These are phyloP conservation scores for Leucosporidium scottii DNA, from an alignment of 768 basidiomycete species.

Conservation along the genomic window DNA sequence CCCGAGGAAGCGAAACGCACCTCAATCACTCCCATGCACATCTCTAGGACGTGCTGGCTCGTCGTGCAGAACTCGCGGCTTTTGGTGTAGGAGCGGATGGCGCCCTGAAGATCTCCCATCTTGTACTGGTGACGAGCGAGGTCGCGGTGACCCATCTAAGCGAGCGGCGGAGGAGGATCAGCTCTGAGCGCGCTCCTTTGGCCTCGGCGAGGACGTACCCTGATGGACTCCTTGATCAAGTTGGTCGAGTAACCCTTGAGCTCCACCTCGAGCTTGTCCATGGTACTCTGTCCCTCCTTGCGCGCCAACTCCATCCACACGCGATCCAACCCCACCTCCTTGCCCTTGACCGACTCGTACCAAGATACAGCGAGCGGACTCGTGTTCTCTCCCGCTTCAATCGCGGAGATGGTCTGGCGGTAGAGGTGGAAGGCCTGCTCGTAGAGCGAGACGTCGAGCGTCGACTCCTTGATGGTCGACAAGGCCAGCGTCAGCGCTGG, in stretches of 20 bases:
- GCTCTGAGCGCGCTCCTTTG: background rate
- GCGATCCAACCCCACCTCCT: constrained; percentile 54
- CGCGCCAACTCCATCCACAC: constrained; percentile 58
- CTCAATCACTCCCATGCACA: constrained; percentile 53
- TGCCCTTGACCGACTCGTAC: constrained; percentile 7
- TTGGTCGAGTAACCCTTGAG: constrained; percentile 90
- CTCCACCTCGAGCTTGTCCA: constrained; percentile 81
- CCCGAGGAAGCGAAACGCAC: constrained; percentile 34
- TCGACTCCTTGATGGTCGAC: constrained; percentile 54
- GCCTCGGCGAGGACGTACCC: constrained; percentile 51
- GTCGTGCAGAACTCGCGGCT: constrained; percentile 88
- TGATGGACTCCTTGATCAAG: constrained; percentile 97
- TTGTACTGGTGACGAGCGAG: constrained; percentile 70
- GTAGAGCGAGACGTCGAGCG: constrained; percentile 55
- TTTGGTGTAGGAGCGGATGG: constrained; percentile 80
- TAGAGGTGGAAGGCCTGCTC: constrained; percentile 33
- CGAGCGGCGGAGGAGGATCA: background rate
- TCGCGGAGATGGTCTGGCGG: constrained; percentile 45
- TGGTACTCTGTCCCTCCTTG: constrained; percentile 61
- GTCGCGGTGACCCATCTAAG: constrained; percentile 83
- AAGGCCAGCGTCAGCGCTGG: constrained; percentile 66
- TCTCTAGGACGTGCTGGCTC: constrained; percentile 84
- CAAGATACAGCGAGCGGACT: constrained; percentile 10
- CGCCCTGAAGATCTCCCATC: constrained; percentile 60
- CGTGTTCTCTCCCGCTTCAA: constrained; percentile 30